Base-by-base conservation (phyloP, 768 basidiomycete species). In the Crassisporium funariophilum region DNA sequence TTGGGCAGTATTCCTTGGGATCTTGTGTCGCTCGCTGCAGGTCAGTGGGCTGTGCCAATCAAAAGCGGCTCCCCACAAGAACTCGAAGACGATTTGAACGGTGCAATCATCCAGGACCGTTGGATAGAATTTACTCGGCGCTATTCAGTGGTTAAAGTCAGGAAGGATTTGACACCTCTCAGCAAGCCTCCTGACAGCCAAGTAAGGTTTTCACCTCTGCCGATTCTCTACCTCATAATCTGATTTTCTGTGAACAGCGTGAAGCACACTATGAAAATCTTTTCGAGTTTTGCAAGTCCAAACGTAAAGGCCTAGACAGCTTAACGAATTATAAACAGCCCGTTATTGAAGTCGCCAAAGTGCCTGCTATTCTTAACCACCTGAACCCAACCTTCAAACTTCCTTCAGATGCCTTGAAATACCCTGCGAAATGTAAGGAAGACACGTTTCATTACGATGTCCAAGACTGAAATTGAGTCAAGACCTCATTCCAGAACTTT, bases 401-500 rank as follows among this genome's bases (percentile, higher is more conserved):
- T 33, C 54, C 64, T 38, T 61, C 69, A 23, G 61, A 60, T 31
- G 59, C 71, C 43, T 60, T 49, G 50, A 78, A 71, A 56, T 63
- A 59, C 3, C 67, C 74, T 4, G 73, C 78, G 4, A 88, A 86
- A 69, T 87, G 89, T 88, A 62, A 23, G 80, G 3, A 31, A 11
- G 11, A 3, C 29, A 7, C 58, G 24, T 52, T 44, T 35, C 16
- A 33, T 23, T 27, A 19, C 35, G 39, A 7, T 36, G 12, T 24
- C 25, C 13, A 20, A 13, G 8, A 17, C 21, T 21, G 35, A 22
- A 15, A 11, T 35, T 20, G 31, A 27, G 25, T 47, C 23, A 59
- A 92, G 90, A 87, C 62, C 72, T 92, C 31, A 89, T 92, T 56
- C 91, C 91, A n/a, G 91, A 92, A 62, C 69, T 91, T 12, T 88